phyloP scores from a whole-genome alignment of 805 yeast species.

The Metschnikowia lunata region DNA sequence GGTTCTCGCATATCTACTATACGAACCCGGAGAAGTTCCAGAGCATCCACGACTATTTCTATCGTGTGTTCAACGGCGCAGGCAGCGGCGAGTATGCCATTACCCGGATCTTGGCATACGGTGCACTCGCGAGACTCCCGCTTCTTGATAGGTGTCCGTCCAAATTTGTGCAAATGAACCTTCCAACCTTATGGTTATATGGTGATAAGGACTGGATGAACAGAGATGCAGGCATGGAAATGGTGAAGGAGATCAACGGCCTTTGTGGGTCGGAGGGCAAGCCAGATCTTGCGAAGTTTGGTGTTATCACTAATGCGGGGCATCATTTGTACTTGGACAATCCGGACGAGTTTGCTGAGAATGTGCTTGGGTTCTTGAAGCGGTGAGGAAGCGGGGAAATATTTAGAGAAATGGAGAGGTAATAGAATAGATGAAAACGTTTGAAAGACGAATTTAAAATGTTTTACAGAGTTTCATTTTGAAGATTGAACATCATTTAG shows the following conservation, averaged over 20 bases:
- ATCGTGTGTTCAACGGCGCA: slow-evolving; percentile 47
- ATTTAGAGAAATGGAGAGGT: not conserved
- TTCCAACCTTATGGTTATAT: slow-evolving; percentile 56
- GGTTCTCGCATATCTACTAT: slow-evolving; percentile 40
- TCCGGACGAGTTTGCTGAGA: slow-evolving; percentile 31
- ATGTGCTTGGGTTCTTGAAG: slow-evolving; percentile 26
- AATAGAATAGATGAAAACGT: too few species aligned
- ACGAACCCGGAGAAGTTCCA: slow-evolving; percentile 30
- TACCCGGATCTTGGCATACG: slow-evolving; percentile 56
- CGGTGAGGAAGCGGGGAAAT: not conserved
- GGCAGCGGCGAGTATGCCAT: slow-evolving; percentile 66
- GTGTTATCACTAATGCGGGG: slow-evolving; percentile 42
- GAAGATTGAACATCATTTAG: too few species aligned
- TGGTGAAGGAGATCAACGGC: slow-evolving; percentile 21
- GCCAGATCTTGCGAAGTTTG: slow-evolving; percentile 20
- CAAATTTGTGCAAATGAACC: slow-evolving; percentile 33
- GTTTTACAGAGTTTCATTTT: too few species aligned
- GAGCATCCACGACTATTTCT: slow-evolving; percentile 51
- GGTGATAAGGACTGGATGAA: slow-evolving; percentile 76
- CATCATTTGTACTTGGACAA: slow-evolving; percentile 56
- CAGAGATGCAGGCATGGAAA: slow-evolving; percentile 48
- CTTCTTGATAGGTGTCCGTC: slow-evolving; percentile 48
- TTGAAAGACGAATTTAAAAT: too few species aligned
- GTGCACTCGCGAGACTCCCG: slow-evolving; percentile 55
- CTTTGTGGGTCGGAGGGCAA: slow-evolving; percentile 8